Evolutionary conservation across 306 rosid species (phyloP).

Genomic region (Benincasa hispida): DNA sequence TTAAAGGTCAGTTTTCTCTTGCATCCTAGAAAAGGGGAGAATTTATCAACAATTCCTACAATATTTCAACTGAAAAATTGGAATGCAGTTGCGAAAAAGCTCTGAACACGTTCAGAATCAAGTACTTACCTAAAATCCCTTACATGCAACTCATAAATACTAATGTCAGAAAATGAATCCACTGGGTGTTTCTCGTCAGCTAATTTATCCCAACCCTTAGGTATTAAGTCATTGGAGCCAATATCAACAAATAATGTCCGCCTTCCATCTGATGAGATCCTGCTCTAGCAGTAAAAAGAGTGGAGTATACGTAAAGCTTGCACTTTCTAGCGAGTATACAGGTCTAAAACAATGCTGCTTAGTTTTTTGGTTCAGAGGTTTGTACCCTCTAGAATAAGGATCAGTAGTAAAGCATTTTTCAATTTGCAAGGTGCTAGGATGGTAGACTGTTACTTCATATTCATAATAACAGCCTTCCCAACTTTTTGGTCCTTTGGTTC

Average conservation of each 20-base stretch:
- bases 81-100: constrained; percentile 4
- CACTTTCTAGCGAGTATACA: not conserved
- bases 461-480: constrained; percentile 89
- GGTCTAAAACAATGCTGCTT: not conserved
- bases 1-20: not conserved
- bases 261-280: constrained; percentile 68
- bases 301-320: not conserved
- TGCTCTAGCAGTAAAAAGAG: constrained; percentile 27
- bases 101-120: not conserved
- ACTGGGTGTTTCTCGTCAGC: constrained; percentile 54
- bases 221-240: constrained; percentile 44
- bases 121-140: constrained; percentile 75
- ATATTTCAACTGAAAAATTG: constrained; percentile 1
- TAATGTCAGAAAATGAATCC: constrained; percentile 61
- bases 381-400: constrained; percentile 97
- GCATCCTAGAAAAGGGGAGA: not conserved
- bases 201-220: constrained; percentile 71
- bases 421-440: constrained; percentile 57
- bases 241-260: constrained; percentile 58
- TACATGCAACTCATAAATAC: constrained; percentile 81
- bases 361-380: constrained; percentile 9
- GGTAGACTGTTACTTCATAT: constrained; percentile 81
- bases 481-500: constrained; percentile 53
- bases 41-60: not conserved
- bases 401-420: constrained; percentile 77